Evolutionary conservation across 140 eudicot genomes (phyloP).

Genomic region (Bidens hawaiensis): DNA sequence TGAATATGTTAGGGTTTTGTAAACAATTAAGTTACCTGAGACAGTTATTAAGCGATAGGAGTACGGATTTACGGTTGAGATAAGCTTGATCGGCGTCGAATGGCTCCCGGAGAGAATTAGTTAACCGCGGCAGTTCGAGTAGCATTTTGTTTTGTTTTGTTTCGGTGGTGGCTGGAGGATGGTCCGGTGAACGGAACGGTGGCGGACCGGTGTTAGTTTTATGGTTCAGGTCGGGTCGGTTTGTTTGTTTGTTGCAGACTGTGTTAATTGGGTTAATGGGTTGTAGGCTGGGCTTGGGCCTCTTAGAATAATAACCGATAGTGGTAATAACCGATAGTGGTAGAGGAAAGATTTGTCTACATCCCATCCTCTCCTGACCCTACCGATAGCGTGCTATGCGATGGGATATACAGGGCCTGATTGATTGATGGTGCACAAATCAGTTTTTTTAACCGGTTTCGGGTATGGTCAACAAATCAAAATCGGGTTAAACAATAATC

Average conservation of each 20-base stretch:
- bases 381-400: too few species aligned
- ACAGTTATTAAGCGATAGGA: conserved; percentile 38
- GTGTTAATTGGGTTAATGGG: too few species aligned
- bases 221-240: conserved; percentile 20
- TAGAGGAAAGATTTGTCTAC: too few species aligned
- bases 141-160: conserved; percentile 42
- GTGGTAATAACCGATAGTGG: too few species aligned
- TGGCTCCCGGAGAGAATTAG: conserved; percentile 76
- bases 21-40: conserved; percentile 42
- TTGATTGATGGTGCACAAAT: too few species aligned
- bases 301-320: too few species aligned
- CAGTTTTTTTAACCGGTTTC: too few species aligned
- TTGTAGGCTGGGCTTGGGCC: too few species aligned
- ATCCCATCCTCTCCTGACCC: too few species aligned
- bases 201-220: conserved; percentile 18
- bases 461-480: too few species aligned
- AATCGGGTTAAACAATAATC: too few species aligned
- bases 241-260: neutral
- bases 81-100: conserved; percentile 93
- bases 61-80: conserved; percentile 63
- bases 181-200: conserved; percentile 14
- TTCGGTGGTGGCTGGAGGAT: conserved; percentile 26
- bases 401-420: too few species aligned
- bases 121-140: conserved; percentile 74
- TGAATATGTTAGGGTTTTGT: conserved; percentile 2